A percentile compares a stretch with the other conserved stretches of the same genome.
Evolutionary conservation across 139 green algal genomes (phyloP).

Genomic region (Coccomyxa sp.): DNA sequence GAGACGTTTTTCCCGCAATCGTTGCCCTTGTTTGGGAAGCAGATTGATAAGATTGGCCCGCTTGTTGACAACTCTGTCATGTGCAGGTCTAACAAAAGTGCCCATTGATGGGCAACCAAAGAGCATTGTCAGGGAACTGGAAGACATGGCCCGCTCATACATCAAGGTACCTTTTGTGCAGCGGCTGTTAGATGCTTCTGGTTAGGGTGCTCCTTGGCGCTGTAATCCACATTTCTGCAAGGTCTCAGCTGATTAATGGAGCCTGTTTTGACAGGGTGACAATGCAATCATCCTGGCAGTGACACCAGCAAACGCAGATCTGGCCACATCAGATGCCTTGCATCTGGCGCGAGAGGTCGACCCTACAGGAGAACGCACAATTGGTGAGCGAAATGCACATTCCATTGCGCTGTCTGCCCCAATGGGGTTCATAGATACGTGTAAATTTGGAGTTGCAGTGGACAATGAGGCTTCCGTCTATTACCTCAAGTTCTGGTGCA

Average conservation of each 20-base stretch:
- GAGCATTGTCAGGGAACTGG: slow-evolving; percentile 90
- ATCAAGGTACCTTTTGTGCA: slow-evolving; percentile 52
- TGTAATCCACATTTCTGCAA: neutral
- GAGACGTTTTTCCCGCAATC: neutral
- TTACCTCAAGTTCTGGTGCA: neutral
- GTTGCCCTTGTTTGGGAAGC: neutral
- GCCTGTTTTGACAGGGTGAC: slow-evolving; percentile 41
- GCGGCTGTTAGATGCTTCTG: neutral
- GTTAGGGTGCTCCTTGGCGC: neutral
- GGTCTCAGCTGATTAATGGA: neutral
- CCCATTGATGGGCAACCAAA: slow-evolving; percentile 92
- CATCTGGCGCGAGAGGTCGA: slow-evolving; percentile 91
- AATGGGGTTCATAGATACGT: too few relatives aligned
- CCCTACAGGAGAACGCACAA: slow-evolving; percentile 63
- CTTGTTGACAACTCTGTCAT: neutral
- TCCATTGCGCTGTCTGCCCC: neutral
- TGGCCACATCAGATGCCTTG: slow-evolving; percentile 94
- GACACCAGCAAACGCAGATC: slow-evolving; percentile 94
- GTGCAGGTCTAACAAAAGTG: slow-evolving; percentile 89
- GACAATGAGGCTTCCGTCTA: neutral
- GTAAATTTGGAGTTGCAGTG: neutral
- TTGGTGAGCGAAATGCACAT: slow-evolving; percentile 42
- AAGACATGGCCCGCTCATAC: slow-evolving; percentile 92
- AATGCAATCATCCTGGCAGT: slow-evolving; percentile 95
- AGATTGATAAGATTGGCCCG: neutral